Conservation (phyloP, 768 basidiomycete genomes). For the Boletus rubroflammeus region DNA sequence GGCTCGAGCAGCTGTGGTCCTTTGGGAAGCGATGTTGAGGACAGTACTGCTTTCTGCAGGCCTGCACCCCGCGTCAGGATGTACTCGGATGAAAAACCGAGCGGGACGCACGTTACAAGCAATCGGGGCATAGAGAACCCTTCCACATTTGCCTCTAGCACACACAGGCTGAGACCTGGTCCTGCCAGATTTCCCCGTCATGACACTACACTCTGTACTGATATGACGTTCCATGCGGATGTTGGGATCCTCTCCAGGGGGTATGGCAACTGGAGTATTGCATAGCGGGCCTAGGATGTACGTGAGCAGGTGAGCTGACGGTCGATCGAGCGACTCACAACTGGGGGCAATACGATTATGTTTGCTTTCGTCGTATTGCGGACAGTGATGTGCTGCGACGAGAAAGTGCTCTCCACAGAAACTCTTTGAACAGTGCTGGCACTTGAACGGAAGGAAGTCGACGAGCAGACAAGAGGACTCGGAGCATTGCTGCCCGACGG, state of each 20-base stretch:
- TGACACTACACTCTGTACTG: conserved; percentile 58
- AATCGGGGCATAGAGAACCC: conserved; percentile 72
- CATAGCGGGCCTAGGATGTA: conserved; percentile 64
- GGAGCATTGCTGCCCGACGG: conserved; percentile 70
- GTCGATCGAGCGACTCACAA: conserved; percentile 43
- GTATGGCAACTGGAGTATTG: conserved; percentile 68
- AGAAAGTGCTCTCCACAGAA: conserved; percentile 83
- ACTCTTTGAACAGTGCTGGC: conserved; percentile 66
- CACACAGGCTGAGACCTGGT: conserved; percentile 53
- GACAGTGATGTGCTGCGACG: conserved; percentile 62
- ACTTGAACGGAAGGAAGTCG: conserved; percentile 86
- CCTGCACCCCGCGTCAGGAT: conserved; percentile 37
- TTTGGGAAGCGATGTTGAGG: conserved; percentile 74
- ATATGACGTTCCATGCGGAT: conserved; percentile 78
- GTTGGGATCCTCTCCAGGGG: conserved; percentile 78
- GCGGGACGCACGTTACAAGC: conserved; percentile 59
- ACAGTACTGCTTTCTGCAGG: conserved; percentile 71
- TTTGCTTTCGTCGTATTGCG: conserved; percentile 66
- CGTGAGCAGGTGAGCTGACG: neutral
- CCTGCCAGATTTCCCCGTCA: conserved; percentile 57
- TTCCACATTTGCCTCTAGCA: conserved; percentile 60
- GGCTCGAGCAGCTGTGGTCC: conserved; percentile 56
- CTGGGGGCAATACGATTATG: conserved; percentile 74
- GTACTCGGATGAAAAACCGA: neutral
- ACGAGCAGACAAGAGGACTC: conserved; percentile 61